Conservation (phyloP, 352 stramenopile genomes). For the Plasmopara viticola region DNA sequence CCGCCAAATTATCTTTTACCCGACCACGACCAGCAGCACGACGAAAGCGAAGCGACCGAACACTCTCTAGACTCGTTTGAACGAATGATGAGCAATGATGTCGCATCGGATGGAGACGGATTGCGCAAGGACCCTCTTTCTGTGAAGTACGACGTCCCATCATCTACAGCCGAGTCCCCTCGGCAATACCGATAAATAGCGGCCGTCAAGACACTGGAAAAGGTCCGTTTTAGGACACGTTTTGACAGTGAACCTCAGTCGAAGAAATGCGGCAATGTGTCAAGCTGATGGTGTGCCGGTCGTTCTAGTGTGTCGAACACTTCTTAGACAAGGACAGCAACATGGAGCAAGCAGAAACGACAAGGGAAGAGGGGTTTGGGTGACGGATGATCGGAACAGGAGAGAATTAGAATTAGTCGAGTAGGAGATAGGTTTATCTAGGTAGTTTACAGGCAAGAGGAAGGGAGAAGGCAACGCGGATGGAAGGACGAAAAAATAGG, state of each 20-base stretch:
- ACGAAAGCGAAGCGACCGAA: constrained; percentile 18
- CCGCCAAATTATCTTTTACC: constrained; percentile 44
- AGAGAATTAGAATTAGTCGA: constrained; percentile 35
- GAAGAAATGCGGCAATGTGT: constrained; percentile 1
- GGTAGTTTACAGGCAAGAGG: constrained; percentile 24
- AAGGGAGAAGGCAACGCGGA: constrained; percentile 8
- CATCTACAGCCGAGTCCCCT: constrained; percentile 34
- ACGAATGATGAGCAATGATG: constrained; percentile 36
- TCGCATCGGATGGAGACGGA: constrained; percentile 15
- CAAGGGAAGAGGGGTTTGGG: neutral
- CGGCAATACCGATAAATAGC: constrained; percentile 37
- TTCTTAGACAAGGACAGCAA: neutral
- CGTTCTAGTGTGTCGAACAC: neutral
- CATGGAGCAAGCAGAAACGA: neutral
- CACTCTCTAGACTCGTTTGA: constrained; percentile 44
- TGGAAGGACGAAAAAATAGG: constrained; percentile 18
- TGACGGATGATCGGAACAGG: constrained; percentile 6
- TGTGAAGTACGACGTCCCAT: constrained; percentile 32
- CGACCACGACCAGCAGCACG: constrained; percentile 26
- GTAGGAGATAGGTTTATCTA: constrained; percentile 27
- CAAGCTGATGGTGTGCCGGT: neutral
- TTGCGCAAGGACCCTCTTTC: constrained; percentile 18
- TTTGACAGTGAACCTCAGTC: neutral
- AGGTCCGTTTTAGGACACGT: neutral
- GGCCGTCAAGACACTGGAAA: constrained; percentile 8